Conservation (phyloP, 148 eudicot genomes). For the Suaeda aralocaspica region DNA sequence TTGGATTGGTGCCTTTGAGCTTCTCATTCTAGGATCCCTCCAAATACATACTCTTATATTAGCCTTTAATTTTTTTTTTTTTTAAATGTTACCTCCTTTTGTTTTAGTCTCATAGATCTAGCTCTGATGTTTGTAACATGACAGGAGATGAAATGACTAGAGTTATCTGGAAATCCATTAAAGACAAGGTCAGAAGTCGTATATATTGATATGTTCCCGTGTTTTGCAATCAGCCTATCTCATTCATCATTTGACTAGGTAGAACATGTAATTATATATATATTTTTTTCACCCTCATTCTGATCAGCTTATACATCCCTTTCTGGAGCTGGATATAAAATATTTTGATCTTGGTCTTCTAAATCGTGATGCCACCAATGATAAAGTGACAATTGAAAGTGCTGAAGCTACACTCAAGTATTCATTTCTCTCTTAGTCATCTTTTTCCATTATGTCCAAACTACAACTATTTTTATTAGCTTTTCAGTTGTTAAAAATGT, state of each 20-base stretch:
- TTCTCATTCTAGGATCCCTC: no score
- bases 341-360: conserved; percentile 48
- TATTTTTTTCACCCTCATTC: neutral
- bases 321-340: conserved; percentile 44
- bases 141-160: conserved; percentile 55
- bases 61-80: neutral
- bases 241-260: neutral
- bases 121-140: neutral
- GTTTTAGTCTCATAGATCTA: neutral
- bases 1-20: neutral
- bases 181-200: conserved; percentile 41
- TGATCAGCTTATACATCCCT: conserved; percentile 38
- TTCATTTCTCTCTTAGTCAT: conserved; percentile 6
- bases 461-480: no score
- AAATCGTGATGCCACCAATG: conserved; percentile 49
- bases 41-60: no score
- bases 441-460: neutral
- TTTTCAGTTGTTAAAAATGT: no score
- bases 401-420: conserved; percentile 55
- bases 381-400: conserved; percentile 47
- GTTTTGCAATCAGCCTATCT: neutral
- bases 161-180: conserved; percentile 40
- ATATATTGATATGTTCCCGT: neutral
- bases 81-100: neutral
- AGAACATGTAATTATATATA: neutral